Evolutionary conservation across 2,329 filamentous ascomycete genomes (phyloP), one percentile per base, ranked within the genome.

Genomic region (Penicillium psychrosexuale): DNA sequence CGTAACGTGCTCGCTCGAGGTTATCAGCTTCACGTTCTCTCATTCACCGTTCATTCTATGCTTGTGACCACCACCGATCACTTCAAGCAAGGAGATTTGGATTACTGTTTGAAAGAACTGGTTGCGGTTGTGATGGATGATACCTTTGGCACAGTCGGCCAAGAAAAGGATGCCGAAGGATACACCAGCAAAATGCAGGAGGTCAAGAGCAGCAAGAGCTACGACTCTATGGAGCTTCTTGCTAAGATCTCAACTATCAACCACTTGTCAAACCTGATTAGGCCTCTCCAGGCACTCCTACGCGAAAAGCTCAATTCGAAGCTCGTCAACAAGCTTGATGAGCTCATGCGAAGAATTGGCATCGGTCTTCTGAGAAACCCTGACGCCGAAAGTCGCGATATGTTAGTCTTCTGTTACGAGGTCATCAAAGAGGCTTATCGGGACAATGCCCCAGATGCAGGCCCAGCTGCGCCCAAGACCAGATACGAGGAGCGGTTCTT

Each of bases 121-220:
- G 86, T 95, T 43, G 82, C 84, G 1, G 84, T 99, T 40, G 87
- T 97, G 60, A 94, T 99, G 90, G 94, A 99, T 67, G 95, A 99
- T 69, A 94, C 95, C 12, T 99, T 99, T 68, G 95, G 95, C 30
- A 84, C 86, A 6, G 88, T 89, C 33, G 94, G 94, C 2, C 89
- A 96, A 75, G 93, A 99, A 69, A 99, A 99, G 74, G 94, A 99
- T 66, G 93, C 93, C 0, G 91, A 97, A 65, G 94, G 92, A 50
- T 99, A 99, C 71, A 87, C 88, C 53, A 96, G 86, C 70, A 89
- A 93, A 73, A 97, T 95, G 87, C 96, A 95, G 73, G 94, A 99
- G 75, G 88, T 99, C 53, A 97, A 96, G 78, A 94, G 90, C 73
- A 97, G 90, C 79, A 99, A 97, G 79, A 97, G 92, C 69, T 96